Conservation (phyloP, 495 filamentous ascomycete species). For the Lasiosphaeria hispida region DNA sequence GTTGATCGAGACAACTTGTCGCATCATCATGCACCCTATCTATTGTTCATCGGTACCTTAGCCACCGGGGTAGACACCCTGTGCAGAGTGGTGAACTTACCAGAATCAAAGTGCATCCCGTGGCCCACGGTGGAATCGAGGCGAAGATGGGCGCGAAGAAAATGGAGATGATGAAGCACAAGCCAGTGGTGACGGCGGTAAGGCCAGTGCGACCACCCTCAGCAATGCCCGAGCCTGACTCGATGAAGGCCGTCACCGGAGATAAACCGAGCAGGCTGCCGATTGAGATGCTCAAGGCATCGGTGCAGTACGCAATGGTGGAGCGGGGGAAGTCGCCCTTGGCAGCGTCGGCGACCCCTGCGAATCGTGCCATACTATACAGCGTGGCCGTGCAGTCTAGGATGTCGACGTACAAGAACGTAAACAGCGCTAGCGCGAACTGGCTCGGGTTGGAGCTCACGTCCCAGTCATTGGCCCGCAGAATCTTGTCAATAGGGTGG, state of each 20-base stretch:
- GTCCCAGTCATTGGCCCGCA: conserved; percentile 4
- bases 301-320: conserved; percentile 61
- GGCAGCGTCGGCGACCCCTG: conserved; percentile 56
- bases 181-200: conserved; percentile 66
- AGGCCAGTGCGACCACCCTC: conserved; percentile 74
- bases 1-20: conserved; percentile 48
- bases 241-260: conserved; percentile 74
- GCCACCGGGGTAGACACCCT: too few species aligned
- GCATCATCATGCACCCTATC: conserved; percentile 53
- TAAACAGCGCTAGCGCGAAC: conserved; percentile 72
- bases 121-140: conserved; percentile 76
- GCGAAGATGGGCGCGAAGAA: conserved; percentile 81
- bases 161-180: conserved; percentile 71
- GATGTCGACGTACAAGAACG: conserved; percentile 80
- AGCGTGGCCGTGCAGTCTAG: conserved; percentile 57
- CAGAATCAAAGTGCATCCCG: conserved; percentile 71
- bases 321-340: conserved; percentile 61
- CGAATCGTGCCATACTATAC: conserved; percentile 77
- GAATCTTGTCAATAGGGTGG: conserved; percentile 2
- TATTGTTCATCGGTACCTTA: conserved; percentile 7
- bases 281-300: conserved; percentile 71
- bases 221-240: conserved; percentile 74
- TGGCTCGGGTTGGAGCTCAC: conserved; percentile 34
- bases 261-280: conserved; percentile 69
- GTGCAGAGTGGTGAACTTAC: conserved; percentile 39